phyloP scores from a whole-genome alignment of 2,329 filamentous ascomycete genomes.

The Elsinoe fawcettii region DNA sequence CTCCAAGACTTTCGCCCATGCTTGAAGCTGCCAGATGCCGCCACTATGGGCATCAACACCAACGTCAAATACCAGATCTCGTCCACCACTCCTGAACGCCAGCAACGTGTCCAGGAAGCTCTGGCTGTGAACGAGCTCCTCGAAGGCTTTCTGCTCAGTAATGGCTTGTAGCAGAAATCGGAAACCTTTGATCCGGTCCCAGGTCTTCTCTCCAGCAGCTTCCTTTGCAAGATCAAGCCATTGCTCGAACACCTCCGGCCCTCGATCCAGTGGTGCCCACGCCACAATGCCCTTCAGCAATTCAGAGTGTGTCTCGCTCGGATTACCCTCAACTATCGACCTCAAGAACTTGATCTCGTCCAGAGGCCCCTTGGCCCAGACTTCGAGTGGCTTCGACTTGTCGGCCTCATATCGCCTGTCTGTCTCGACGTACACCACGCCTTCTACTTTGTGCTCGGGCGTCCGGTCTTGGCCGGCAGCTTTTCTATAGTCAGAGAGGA shows the following conservation, averaged over 20 bases:
- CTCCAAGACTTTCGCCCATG: constrained; percentile 30
- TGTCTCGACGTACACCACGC: constrained; percentile 77
- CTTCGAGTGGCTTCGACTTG: constrained; percentile 25
- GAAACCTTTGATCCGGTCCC: constrained; percentile 66
- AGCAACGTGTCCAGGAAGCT: constrained; percentile 45
- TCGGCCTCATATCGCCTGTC: constrained; percentile 49
- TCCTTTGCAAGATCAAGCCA: constrained; percentile 59
- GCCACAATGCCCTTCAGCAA: constrained; percentile 65
- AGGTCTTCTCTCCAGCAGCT: constrained; percentile 53
- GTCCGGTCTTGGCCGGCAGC: constrained; percentile 29
- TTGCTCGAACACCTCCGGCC: constrained; percentile 49
- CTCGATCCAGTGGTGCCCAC: constrained; percentile 75
- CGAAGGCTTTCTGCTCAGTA: constrained; percentile 30
- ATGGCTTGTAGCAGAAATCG: constrained; percentile 66
- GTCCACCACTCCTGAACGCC: constrained; percentile 49
- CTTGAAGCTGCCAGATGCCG: constrained; percentile 53
- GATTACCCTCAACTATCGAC: constrained; percentile 54
- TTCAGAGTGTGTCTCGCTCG: constrained; percentile 36
- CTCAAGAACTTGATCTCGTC: constrained; percentile 64
- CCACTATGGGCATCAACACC: constrained; percentile 74
- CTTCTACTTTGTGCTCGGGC: constrained; percentile 36
- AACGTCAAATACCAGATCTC: constrained; percentile 67
- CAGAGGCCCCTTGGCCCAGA: constrained; percentile 61
- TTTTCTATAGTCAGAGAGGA: constrained; percentile 32
- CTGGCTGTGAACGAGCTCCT: constrained; percentile 28